A percentile compares a stretch with the other conserved stretches of the same genome.
Evolutionary conservation across 1,284 basidiomycete species (phyloP).

Genomic region (Ganoderma lucidum): DNA sequence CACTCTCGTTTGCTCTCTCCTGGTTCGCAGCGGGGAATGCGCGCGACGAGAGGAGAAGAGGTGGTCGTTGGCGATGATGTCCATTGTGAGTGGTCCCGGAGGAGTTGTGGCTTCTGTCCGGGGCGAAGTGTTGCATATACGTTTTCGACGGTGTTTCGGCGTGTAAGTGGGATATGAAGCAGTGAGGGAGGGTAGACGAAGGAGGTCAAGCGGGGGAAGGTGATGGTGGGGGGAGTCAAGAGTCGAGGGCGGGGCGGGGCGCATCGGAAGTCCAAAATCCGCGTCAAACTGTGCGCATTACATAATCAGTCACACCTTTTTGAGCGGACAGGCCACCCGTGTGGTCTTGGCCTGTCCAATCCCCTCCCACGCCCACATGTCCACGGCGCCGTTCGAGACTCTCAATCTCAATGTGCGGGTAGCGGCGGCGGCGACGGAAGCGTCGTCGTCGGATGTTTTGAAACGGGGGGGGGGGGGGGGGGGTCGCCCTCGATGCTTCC

Average conservation of each 20-base stretch:
- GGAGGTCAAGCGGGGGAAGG: not conserved
- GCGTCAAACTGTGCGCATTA: not conserved
- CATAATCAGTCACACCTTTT: not conserved
- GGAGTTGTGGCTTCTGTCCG: not conserved
- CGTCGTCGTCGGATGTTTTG: constrained; percentile 2
- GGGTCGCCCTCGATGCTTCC: not conserved
- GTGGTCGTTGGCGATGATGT: not conserved
- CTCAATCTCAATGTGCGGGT: not conserved
- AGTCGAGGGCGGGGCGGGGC: not conserved
- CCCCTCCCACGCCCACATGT: not conserved
- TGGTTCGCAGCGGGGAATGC: constrained; percentile 10
- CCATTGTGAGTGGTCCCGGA: not conserved
- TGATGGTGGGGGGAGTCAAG: not conserved
- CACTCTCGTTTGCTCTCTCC: not conserved
- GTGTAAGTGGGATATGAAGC: not conserved
- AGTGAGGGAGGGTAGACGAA: not conserved
- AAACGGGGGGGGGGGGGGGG: not conserved
- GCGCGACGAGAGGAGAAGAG: constrained; percentile 1
- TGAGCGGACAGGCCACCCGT: not conserved
- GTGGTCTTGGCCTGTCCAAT: not conserved
- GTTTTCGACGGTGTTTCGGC: not conserved
- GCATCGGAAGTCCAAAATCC: not conserved
- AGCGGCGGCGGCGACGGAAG: not conserved
- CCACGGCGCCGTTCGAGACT: not conserved
- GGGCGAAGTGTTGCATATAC: constrained; percentile 9